These are phyloP conservation scores for Coccomyxa sp. DNA, from an alignment of 139 green algal genomes.

Conservation along the genomic window DNA sequence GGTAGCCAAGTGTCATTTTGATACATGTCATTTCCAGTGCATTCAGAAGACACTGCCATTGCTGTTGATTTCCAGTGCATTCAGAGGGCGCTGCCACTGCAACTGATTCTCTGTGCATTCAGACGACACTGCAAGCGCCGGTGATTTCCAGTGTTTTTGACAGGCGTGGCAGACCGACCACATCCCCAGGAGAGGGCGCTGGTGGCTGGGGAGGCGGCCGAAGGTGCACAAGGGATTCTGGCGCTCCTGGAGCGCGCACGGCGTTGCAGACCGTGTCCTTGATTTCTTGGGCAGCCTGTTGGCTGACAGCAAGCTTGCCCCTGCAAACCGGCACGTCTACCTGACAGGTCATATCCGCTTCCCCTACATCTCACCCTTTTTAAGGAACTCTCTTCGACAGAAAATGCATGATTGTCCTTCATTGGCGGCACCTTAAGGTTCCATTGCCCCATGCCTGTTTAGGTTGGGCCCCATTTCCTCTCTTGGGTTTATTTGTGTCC, in stretches of 20 bases:
- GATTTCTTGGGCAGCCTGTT: background rate
- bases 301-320: background rate
- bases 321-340: background rate
- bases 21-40: no score
- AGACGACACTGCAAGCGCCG: no score
- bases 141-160: no score
- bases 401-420: background rate
- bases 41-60: no score
- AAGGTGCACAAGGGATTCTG: slow-evolving; percentile 16
- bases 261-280: background rate
- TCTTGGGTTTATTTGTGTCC: background rate
- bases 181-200: slow-evolving; percentile 1
- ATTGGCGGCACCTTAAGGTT: background rate
- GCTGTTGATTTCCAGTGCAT: no score
- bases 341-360: slow-evolving; percentile 5
- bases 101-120: no score
- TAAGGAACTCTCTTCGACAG: background rate
- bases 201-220: slow-evolving; percentile 8
- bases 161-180: background rate
- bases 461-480: background rate
- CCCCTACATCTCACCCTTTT: background rate
- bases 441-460: background rate
- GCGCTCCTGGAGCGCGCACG: background rate
- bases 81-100: no score
- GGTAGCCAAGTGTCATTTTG: no score